phyloP scores from a whole-genome alignment of 2,329 filamentous ascomycete species.

The Phyllosticta paracitricarpa region DNA sequence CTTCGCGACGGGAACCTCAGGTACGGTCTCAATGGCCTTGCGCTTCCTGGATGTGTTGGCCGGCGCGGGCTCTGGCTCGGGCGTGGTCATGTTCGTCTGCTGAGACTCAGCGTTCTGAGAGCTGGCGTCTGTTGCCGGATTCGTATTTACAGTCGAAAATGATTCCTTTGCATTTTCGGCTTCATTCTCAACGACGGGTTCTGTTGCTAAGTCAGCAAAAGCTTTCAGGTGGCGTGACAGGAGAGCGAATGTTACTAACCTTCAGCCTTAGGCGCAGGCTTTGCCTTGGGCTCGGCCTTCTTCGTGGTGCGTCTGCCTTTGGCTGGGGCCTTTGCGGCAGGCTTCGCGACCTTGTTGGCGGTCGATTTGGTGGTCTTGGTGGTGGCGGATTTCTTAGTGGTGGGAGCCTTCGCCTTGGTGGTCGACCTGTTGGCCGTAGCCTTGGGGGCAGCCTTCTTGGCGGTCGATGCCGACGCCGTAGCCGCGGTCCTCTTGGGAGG shows the following conservation, averaged over 20 bases:
- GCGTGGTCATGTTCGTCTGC: not conserved
- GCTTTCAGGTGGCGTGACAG: not conserved
- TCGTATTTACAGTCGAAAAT: not conserved
- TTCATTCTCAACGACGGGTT: not conserved
- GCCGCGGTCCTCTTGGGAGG: constrained; percentile 7
- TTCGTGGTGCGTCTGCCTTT: constrained; percentile 4
- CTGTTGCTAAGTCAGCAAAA: not conserved
- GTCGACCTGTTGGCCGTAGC: constrained; percentile 20
- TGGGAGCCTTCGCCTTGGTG: constrained; percentile 11
- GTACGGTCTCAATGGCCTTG: constrained; percentile 15
- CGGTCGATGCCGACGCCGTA: not conserved
- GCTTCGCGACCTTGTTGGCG: not conserved
- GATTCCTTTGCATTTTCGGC: not conserved
- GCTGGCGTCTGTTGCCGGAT: not conserved
- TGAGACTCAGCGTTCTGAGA: not conserved
- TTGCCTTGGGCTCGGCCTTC: constrained; percentile 9
- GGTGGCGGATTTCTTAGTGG: constrained; percentile 12
- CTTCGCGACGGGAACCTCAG: constrained; percentile 13
- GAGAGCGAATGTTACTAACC: not conserved
- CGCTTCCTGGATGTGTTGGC: constrained; percentile 13
- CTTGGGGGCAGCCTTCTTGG: constrained; percentile 13
- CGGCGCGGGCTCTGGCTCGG: constrained; percentile 14
- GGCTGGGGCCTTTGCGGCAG: not conserved
- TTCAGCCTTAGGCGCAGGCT: constrained; percentile 9
- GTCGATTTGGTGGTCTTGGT: constrained; percentile 14